These are phyloP conservation scores for Yamadazyma sp. DNA, from an alignment of 1,139 yeast genomes.

Conservation along the genomic window DNA sequence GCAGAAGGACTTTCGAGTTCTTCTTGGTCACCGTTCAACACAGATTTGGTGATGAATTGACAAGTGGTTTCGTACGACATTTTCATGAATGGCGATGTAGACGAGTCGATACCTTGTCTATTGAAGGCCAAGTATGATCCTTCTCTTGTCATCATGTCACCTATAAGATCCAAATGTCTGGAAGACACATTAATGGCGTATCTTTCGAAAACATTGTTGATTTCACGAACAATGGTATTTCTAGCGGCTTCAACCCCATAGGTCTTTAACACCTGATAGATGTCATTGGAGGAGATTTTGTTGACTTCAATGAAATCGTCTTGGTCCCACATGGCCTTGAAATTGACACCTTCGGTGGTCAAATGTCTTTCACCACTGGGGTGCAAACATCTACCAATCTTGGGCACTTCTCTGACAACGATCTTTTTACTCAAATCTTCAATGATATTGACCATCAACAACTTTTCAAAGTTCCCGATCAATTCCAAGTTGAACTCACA, in stretches of 20 bases:
- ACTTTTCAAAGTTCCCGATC: constrained; percentile 78
- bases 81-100: constrained; percentile 95
- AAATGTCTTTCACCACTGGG: constrained; percentile 67
- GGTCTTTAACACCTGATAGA: constrained; percentile 83
- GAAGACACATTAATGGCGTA: constrained; percentile 92
- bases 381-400: constrained; percentile 89
- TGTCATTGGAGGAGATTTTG: constrained; percentile 87
- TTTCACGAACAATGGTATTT: constrained; percentile 94
- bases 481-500: constrained; percentile 86
- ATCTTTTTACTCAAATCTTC: constrained; percentile 89
- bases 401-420: constrained; percentile 90
- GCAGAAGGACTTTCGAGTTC: constrained; percentile 91
- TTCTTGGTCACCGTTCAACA: constrained; percentile 88
- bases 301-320: constrained; percentile 89
- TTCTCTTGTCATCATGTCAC: constrained; percentile 99
- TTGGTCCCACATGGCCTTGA: constrained; percentile 97
- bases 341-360: constrained; percentile 97
- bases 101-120: constrained; percentile 96
- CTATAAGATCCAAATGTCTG: constrained; percentile 95
- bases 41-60: constrained; percentile 95
- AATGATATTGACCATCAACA: constrained; percentile 94
- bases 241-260: constrained; percentile 99
- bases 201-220: constrained; percentile 92
- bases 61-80: constrained; percentile 99
- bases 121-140: constrained; percentile 96